Conservation (phyloP, 371 early-diverging fungal species). For the Mortierella polycephala region DNA sequence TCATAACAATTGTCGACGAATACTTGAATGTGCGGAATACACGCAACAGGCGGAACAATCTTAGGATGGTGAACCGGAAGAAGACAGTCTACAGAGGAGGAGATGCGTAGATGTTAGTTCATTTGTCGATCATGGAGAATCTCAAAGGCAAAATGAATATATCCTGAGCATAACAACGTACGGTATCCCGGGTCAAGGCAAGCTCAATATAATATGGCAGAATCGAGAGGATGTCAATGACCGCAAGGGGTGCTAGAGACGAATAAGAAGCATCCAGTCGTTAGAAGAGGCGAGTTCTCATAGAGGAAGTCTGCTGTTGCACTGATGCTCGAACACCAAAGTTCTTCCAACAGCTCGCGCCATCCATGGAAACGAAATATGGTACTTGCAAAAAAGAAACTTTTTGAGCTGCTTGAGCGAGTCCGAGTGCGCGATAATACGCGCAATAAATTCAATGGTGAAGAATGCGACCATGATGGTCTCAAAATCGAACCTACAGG, state of each 20-base stretch:
- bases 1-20: constrained; percentile 75
- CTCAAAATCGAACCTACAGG: constrained; percentile 77
- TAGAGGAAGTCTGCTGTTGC: background rate
- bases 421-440: constrained; percentile 79
- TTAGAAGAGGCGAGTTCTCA: background rate
- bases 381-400: constrained; percentile 57
- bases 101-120: no score
- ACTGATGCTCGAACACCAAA: background rate
- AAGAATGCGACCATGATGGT: constrained; percentile 81
- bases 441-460: constrained; percentile 78
- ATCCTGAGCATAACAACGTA: constrained; percentile 36
- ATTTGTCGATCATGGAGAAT: background rate
- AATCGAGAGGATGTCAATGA: constrained; percentile 85
- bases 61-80: constrained; percentile 86
- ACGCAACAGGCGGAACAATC: constrained; percentile 82
- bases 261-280: background rate
- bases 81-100: constrained; percentile 68
- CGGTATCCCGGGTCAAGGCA: constrained; percentile 74
- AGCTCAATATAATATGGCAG: constrained; percentile 86
- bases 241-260: constrained; percentile 70
- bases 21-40: constrained; percentile 88
- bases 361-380: background rate
- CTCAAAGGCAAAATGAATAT: background rate
- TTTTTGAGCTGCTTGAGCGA: constrained; percentile 64
- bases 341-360: background rate